These are phyloP conservation scores for Boletus insuetus DNA, from an alignment of 768 basidiomycete genomes.

Conservation along the genomic window DNA sequence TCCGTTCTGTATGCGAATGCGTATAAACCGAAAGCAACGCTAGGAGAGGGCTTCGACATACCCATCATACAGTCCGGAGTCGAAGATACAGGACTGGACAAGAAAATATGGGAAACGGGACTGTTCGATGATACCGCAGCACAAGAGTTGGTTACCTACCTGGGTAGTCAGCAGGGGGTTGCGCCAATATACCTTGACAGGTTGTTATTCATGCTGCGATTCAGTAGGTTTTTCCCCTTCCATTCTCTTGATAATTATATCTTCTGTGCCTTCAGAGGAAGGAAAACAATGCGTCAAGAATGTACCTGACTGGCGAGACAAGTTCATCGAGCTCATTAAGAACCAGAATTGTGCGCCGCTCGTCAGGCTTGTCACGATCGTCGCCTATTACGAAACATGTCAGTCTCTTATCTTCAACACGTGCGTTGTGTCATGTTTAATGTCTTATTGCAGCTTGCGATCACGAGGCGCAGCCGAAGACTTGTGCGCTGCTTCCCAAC, in stretches of 20 bases:
- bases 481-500: not conserved
- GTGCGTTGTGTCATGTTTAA: not conserved
- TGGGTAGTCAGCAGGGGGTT: slow-evolving; percentile 11
- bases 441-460: slow-evolving; percentile 6
- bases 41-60: slow-evolving; percentile 26
- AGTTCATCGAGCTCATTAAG: slow-evolving; percentile 11
- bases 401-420: not conserved
- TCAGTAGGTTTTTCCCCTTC: slow-evolving; percentile 8
- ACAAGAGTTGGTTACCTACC: slow-evolving; percentile 6
- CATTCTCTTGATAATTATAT: not conserved
- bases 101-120: slow-evolving; percentile 18
- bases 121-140: slow-evolving; percentile 22
- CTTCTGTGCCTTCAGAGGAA: slow-evolving; percentile 8
- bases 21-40: slow-evolving; percentile 17
- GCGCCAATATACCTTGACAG: slow-evolving; percentile 6
- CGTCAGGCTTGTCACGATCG: slow-evolving; percentile 20
- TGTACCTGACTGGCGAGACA: slow-evolving; percentile 10
- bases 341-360: slow-evolving; percentile 11
- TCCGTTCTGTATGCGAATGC: slow-evolving; percentile 22
- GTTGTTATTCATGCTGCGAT: slow-evolving; percentile 20
- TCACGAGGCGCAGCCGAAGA: not conserved
- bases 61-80: slow-evolving; percentile 1
- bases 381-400: slow-evolving; percentile 24
- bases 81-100: slow-evolving; percentile 4
- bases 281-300: slow-evolving; percentile 20